Evolutionary conservation across 139 green algal genomes (phyloP).

Genomic region (Chara braunii): DNA sequence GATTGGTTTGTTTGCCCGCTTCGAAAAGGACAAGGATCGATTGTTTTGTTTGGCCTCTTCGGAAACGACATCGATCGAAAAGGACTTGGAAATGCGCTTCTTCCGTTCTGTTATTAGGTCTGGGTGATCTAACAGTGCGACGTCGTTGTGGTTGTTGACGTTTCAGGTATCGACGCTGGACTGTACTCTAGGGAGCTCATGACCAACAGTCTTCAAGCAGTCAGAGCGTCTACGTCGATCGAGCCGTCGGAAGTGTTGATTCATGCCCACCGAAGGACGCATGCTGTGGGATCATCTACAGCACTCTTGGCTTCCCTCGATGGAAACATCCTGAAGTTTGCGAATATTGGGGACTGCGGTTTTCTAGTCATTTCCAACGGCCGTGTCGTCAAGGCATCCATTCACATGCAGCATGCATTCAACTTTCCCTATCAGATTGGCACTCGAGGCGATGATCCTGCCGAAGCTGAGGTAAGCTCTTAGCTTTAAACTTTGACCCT

Average conservation of each 20-base stretch:
- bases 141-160: too few relatives aligned
- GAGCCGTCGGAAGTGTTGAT: neutral
- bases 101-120: too few relatives aligned
- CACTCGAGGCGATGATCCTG: slow-evolving; percentile 24
- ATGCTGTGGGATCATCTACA: neutral
- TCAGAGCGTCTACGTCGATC: slow-evolving; percentile 1
- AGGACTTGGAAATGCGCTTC: too few relatives aligned
- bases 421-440: slow-evolving; percentile 87
- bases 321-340: slow-evolving; percentile 26
- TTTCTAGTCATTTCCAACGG: slow-evolving; percentile 63
- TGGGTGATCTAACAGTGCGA: too few relatives aligned
- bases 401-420: slow-evolving; percentile 91
- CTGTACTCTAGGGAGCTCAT: slow-evolving; percentile 37
- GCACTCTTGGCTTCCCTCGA: too few relatives aligned
- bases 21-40: too few relatives aligned
- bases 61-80: too few relatives aligned
- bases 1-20: too few relatives aligned
- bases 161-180: slow-evolving; percentile 29
- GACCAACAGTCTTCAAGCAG: slow-evolving; percentile 11
- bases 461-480: slow-evolving; percentile 22
- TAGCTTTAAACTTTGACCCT: too few relatives aligned
- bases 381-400: slow-evolving; percentile 52
- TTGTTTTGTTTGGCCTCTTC: too few relatives aligned
- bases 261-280: neutral
- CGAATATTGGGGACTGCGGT: slow-evolving; percentile 71